Evolutionary conservation across 192 early-diverging fungal genomes (phyloP), one percentile per base, ranked within the genome.

Genomic region (Backusella psychrophila): DNA sequence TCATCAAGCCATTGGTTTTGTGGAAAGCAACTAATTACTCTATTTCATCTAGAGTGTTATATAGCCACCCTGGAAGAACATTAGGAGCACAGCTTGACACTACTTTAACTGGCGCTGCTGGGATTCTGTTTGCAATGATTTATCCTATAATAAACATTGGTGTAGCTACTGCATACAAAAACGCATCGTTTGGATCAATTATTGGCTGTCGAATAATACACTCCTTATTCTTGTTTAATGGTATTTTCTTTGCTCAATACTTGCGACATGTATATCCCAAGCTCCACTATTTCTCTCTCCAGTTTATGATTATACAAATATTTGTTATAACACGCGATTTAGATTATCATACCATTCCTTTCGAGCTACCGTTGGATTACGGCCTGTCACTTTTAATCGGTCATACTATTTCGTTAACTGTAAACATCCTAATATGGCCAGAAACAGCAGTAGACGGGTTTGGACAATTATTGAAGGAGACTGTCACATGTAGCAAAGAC

Each of bases 391-490:
- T 88, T n/a, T 69, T 81, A 53, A 66, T 88, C 0, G 87, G 87
- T 38, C 71, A 79, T 39, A 77, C 36, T 4, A 72, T 88, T 42
- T 84, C 81, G 23, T 63, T 86, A 17, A 35, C 83, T 42, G 81
- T 83, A 65, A 86, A 83, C 12, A 46, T 86, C 8, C 3, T 82
- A 5, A 46, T 83, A 19, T 88, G 87, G 87, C 85, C 83, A 14
- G 87, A 88, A 49, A 82, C 87, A 6, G 87, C 87, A 14, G 82
- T 82, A n/a, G 83, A 88, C 72, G 85, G 87, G 0, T 71, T 88
- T 15, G 81, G 82, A 3, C 66, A 75, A 0, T 69, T 76, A 6
- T n/a, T 83, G 11, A 46, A 77, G 1, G 78, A 83, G n/a, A 75
- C 82, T 33, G 35, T 83, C 4, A 70, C 41, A 29, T 73, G 68